Evolutionary conservation across 2,329 filamentous ascomycete genomes (phyloP).

Genomic region (Pestalotiopsis sp.): DNA sequence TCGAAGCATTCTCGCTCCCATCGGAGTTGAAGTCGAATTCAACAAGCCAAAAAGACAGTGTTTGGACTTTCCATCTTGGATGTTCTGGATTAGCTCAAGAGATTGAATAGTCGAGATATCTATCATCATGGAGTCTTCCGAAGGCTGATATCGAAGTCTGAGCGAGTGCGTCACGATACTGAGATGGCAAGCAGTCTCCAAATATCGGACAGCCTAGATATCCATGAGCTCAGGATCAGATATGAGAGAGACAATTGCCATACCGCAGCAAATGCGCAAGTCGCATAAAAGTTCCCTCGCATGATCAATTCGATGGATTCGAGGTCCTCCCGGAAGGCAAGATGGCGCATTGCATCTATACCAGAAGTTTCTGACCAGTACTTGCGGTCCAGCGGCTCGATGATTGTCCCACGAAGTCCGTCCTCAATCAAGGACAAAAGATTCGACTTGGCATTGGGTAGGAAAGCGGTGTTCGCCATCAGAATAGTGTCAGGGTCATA

Average conservation of each 20-base stretch:
- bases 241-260: constrained; percentile 30
- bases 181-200: constrained; percentile 70
- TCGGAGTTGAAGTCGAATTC: constrained; percentile 83
- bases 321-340: constrained; percentile 81
- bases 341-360: constrained; percentile 73
- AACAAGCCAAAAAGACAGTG: constrained; percentile 83
- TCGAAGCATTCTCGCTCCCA: constrained; percentile 82
- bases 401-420: constrained; percentile 63
- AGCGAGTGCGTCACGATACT: constrained; percentile 80
- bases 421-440: constrained; percentile 75
- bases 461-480: constrained; percentile 70
- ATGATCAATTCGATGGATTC: constrained; percentile 80
- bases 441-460: constrained; percentile 70
- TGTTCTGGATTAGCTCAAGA: constrained; percentile 87
- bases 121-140: constrained; percentile 94
- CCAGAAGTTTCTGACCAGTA: constrained; percentile 84
- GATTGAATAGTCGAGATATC: constrained; percentile 86
- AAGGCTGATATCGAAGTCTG: constrained; percentile 83
- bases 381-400: constrained; percentile 71
- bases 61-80: constrained; percentile 75
- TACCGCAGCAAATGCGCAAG: constrained; percentile 85
- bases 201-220: constrained; percentile 74
- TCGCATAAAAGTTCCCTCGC: constrained; percentile 82
- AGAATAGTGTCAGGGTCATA: constrained; percentile 80
- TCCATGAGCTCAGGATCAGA: constrained; percentile 18